Evolutionary conservation across 352 stramenopile species (phyloP).

Genomic region (Pilasporangium apinafurcum): DNA sequence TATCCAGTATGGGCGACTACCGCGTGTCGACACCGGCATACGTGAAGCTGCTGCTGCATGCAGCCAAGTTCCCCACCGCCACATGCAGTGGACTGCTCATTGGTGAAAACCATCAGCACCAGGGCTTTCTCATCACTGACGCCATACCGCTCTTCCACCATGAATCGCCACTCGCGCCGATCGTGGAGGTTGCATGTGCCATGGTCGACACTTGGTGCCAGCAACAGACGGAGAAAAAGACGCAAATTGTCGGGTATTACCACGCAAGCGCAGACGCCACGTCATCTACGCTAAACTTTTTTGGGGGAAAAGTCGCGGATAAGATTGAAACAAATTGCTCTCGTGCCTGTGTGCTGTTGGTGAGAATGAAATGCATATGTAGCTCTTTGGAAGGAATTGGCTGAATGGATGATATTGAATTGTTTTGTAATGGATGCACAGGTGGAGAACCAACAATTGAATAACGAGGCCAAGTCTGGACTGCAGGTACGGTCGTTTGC

Average conservation of each 20-base stretch:
- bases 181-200: constrained; percentile 58
- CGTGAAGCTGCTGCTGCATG: constrained; percentile 74
- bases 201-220: constrained; percentile 59
- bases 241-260: constrained; percentile 73
- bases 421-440: constrained; percentile 2
- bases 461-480: constrained; percentile 37
- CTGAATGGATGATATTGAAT: too few species aligned
- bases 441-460: constrained; percentile 53
- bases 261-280: constrained; percentile 27
- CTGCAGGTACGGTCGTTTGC: constrained; percentile 31
- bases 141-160: constrained; percentile 79
- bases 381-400: too few species aligned
- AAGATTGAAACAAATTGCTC: constrained; percentile 60
- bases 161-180: constrained; percentile 50
- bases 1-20: constrained; percentile 53
- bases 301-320: constrained; percentile 60
- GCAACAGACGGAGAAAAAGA: constrained; percentile 28
- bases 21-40: constrained; percentile 49
- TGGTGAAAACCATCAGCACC: constrained; percentile 35
- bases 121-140: constrained; percentile 44
- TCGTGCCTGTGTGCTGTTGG: constrained; percentile 62
- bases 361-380: too few species aligned
- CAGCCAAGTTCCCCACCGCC: constrained; percentile 41
- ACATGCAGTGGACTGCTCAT: constrained; percentile 53
- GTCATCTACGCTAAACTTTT: constrained; percentile 29